A percentile compares a stretch with the other conserved stretches of the same genome.
phyloP scores from a whole-genome alignment of 2,329 filamentous ascomycete genomes.

The Chrysosphaeria jannelii region DNA sequence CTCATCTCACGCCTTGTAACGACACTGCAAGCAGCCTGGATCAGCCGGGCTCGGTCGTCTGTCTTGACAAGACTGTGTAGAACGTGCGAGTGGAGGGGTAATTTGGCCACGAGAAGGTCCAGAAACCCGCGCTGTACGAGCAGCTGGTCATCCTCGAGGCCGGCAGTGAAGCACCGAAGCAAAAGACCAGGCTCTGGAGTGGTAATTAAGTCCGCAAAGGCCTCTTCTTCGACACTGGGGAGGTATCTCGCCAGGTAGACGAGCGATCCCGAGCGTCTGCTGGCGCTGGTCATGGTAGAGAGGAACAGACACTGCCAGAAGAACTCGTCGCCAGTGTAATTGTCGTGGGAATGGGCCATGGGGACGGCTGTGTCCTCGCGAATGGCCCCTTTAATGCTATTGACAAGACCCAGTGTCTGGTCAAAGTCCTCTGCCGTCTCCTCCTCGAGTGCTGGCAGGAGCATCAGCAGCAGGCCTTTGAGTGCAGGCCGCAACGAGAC shows the following conservation, averaged over 20 bases:
- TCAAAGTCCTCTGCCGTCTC: conserved; percentile 96
- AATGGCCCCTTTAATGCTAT: conserved; percentile 43
- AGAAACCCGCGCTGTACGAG: conserved; percentile 84
- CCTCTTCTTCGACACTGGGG: conserved; percentile 18
- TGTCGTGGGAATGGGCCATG: too few species aligned
- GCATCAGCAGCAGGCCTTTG: conserved; percentile 66
- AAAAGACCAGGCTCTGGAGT: conserved; percentile 77
- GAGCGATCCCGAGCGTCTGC: conserved; percentile 56
- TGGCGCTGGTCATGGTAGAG: conserved; percentile 68
- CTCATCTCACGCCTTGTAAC: conserved; percentile 87
- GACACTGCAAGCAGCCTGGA: conserved; percentile 61
- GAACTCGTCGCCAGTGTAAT: conserved; percentile 44
- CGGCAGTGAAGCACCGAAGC: conserved; percentile 73
- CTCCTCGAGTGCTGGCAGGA: conserved; percentile 78
- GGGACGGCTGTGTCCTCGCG: conserved; percentile 19
- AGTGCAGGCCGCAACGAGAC: conserved; percentile 54
- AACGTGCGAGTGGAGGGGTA: conserved; percentile 59
- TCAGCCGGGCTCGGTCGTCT: conserved; percentile 51
- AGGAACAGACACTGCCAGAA: conserved; percentile 98
- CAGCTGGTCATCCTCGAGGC: conserved; percentile 60
- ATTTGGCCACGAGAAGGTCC: conserved; percentile 67
- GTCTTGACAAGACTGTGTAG: conserved; percentile 44
- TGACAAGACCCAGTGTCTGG: conserved; percentile 46
- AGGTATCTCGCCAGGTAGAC: conserved; percentile 59
- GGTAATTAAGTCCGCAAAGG: conserved; percentile 33